Percentiles rank a stretch among this genome's conserved stretches.
Evolutionary conservation across 2,329 filamentous ascomycete species (phyloP).

Genomic region (Seiridium cupressi): DNA sequence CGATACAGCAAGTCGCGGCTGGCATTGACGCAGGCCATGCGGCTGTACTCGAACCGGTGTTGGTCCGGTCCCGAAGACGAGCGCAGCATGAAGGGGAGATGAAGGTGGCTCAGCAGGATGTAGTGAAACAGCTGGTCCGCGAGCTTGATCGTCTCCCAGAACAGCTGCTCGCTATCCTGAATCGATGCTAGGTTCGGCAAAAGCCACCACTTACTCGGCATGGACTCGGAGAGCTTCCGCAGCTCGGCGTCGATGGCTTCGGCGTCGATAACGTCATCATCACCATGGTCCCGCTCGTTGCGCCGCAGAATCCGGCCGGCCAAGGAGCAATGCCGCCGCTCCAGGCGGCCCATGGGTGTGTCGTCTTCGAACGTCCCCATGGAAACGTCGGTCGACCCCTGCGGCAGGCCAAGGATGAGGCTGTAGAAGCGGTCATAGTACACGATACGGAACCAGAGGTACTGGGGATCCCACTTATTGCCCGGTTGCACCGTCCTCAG

Average conservation of each 20-base stretch:
- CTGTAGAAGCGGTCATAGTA: constrained; percentile 45
- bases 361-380: constrained; percentile 22
- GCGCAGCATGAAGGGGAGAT: constrained; percentile 42
- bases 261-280: neutral
- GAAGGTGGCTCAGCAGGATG: constrained; percentile 39
- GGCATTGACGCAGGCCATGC: constrained; percentile 36
- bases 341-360: constrained; percentile 11
- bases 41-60: constrained; percentile 34
- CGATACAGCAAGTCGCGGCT: constrained; percentile 40
- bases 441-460: constrained; percentile 46
- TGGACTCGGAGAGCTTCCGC: neutral
- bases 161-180: constrained; percentile 10
- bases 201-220: constrained; percentile 1
- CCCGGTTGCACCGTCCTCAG: constrained; percentile 1
- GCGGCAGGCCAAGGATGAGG: constrained; percentile 43
- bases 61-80: constrained; percentile 14
- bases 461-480: constrained; percentile 22
- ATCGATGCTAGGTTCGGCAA: constrained; percentile 7
- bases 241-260: neutral
- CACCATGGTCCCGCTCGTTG: neutral
- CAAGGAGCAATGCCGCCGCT: neutral
- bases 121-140: constrained; percentile 41
- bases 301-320: neutral
- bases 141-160: constrained; percentile 32
- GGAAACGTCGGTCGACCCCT: constrained; percentile 18